Evolutionary conservation across 2,329 filamentous ascomycete genomes (phyloP).

Genomic region (Trichoderma lentiforme): DNA sequence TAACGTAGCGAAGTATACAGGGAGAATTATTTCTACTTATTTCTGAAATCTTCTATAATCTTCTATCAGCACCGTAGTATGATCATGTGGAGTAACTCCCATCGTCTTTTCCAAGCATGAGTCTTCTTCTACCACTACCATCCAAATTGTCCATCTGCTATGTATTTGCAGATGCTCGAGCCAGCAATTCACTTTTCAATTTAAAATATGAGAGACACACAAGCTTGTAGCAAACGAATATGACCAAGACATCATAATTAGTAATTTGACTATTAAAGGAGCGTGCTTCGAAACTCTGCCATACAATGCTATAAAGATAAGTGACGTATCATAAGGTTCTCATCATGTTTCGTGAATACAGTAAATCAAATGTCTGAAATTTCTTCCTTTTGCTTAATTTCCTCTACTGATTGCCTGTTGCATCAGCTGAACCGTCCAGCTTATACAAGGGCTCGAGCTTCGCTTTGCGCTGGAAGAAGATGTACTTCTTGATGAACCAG

Average conservation of each 20-base stretch:
- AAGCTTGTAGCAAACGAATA: background rate
- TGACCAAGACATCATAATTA: background rate
- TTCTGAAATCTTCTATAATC: background rate
- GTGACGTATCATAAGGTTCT: background rate
- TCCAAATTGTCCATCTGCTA: background rate
- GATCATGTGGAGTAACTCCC: background rate
- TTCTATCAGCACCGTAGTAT: background rate
- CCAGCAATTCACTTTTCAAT: background rate
- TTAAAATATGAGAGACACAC: background rate
- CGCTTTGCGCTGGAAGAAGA: conserved; percentile 28
- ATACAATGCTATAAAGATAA: background rate
- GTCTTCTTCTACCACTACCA: background rate
- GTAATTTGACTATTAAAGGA: background rate
- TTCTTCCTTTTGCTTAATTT: background rate
- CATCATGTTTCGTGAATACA: background rate
- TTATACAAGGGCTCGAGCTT: conserved; percentile 33
- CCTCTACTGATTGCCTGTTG: background rate
- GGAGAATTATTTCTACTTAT: background rate
- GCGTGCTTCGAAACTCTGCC: background rate
- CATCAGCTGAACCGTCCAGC: conserved; percentile 21
- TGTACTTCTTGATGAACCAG: conserved; percentile 31
- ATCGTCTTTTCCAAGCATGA: background rate
- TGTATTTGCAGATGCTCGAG: background rate
- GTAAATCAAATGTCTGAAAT: background rate
- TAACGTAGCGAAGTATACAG: background rate